Conservation (phyloP, 2,329 filamentous ascomycete genomes). For the Nemania sp. region DNA sequence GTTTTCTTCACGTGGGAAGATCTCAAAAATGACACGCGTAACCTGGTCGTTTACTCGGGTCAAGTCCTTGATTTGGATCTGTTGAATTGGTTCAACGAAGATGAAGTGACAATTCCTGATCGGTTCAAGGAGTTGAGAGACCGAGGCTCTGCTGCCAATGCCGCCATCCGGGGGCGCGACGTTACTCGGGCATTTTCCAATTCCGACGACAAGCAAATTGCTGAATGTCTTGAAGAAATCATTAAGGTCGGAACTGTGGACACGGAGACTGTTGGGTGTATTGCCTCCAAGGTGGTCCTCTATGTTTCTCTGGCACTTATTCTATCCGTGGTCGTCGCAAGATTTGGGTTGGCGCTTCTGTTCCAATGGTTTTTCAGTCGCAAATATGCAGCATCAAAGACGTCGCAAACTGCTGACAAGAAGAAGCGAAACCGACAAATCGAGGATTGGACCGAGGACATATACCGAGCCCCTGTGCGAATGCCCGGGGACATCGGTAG, state of each 20-base stretch:
- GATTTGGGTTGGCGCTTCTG: slow-evolving; percentile 84
- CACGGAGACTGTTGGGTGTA: slow-evolving; percentile 94
- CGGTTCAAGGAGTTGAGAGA: slow-evolving; percentile 80
- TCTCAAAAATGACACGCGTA: slow-evolving; percentile 83
- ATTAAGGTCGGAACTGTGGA: slow-evolving; percentile 96
- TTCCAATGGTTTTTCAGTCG: slow-evolving; percentile 97
- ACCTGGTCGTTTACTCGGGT: slow-evolving; percentile 91
- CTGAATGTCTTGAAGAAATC: slow-evolving; percentile 86
- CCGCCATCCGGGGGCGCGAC: slow-evolving; percentile 77
- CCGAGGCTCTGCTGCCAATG: slow-evolving; percentile 61
- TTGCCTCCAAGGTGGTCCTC: slow-evolving; percentile 94
- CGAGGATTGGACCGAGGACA: slow-evolving; percentile 97
- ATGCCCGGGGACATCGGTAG: slow-evolving; percentile 74
- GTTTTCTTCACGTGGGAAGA: slow-evolving; percentile 98
- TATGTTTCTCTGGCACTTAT: slow-evolving; percentile 94
- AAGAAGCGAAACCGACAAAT: slow-evolving; percentile 91
- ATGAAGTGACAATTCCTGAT: slow-evolving; percentile 73
- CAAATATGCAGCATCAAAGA: slow-evolving; percentile 82
- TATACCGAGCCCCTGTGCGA: slow-evolving; percentile 86
- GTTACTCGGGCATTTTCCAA: slow-evolving; percentile 87
- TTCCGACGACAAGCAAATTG: slow-evolving; percentile 75
- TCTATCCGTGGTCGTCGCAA: slow-evolving; percentile 80
- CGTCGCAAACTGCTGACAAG: slow-evolving; percentile 77
- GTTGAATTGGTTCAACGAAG: slow-evolving; percentile 84
- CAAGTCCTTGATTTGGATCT: slow-evolving; percentile 90